Evolutionary conservation across 805 yeast genomes (phyloP), one percentile per base, ranked within the genome.

Genomic region (Cephaloascus fragrans): DNA sequence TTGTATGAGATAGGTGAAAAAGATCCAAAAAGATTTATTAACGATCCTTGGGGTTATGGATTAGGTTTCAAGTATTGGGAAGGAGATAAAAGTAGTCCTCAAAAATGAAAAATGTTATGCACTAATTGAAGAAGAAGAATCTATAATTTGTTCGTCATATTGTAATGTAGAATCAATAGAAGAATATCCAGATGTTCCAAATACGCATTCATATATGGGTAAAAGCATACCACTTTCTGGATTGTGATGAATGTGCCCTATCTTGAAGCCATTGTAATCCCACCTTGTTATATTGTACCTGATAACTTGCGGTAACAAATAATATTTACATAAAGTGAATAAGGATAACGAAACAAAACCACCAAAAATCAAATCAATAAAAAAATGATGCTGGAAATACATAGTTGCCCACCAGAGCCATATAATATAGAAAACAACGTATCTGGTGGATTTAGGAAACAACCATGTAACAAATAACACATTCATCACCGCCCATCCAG

Each of bases 1-100:
- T 49, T 71, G 38, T 59, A 61, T 39, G 37, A 51, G 31, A 38
- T 57, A 28, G 67, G 68, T 10, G 57, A 31, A 2, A 41, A 49
- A 3, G 41, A 56, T 3, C 69, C 68, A 14, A 49, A 39, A 18
- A 50, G 69, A 42, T 59, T 59, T 40, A 47, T 44, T 35, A 50
- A 48, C 37, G 66, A 61, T 41, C 54, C 53, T 4, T 62, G 64
- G 64, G 68, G 68, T 3, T 51, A 51, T 20, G 65, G 63, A 3
- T 31, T 61, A 16, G 67, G 65, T 2, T 60, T 61, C 44, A 50
- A 51, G 46, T 62, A 54, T 53, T 61, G 66, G 67, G 46, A 52
- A 39, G 63, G 64, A 23, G 67, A 61, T 35, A 47, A 42, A 17
- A 19, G 26, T 23, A 35, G 19, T n/a, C 17, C 16, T 16, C 20